phyloP scores from a whole-genome alignment of 805 yeast genomes.

The Metschnikowia chrysomelidarum region DNA sequence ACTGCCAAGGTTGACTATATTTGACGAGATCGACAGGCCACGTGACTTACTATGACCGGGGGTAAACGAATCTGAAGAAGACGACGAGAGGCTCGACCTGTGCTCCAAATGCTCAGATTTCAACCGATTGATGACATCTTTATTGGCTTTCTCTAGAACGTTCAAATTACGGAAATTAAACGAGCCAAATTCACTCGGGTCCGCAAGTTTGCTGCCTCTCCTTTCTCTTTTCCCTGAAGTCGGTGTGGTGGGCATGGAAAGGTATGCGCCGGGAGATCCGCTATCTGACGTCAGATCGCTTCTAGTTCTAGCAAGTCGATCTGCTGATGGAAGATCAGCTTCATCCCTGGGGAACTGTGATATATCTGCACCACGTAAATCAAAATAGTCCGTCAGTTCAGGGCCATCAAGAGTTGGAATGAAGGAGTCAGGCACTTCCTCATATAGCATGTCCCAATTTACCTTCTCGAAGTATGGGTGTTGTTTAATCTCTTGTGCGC shows the following conservation, averaged over 20 bases:
- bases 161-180: conserved; percentile 87
- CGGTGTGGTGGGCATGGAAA: conserved; percentile 21
- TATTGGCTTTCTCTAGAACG: conserved; percentile 89
- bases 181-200: conserved; percentile 82
- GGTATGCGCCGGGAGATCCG: conserved; percentile 17
- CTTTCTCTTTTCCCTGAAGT: conserved; percentile 53
- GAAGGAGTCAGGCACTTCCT: conserved; percentile 69
- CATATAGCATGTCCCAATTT: conserved; percentile 72
- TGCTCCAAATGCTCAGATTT: conserved; percentile 79
- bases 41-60: conserved; percentile 27
- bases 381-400: conserved; percentile 89
- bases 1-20: conserved; percentile 25
- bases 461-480: conserved; percentile 77
- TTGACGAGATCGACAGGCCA: conserved; percentile 32
- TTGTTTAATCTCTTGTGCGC: conserved; percentile 71
- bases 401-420: conserved; percentile 79
- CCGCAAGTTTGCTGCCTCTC: conserved; percentile 69
- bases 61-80: conserved; percentile 47
- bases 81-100: conserved; percentile 46
- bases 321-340: conserved; percentile 16
- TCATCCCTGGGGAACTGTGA: conserved; percentile 56
- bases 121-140: conserved; percentile 84
- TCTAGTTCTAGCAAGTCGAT: conserved; percentile 50
- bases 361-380: conserved; percentile 80
- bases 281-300: conserved; percentile 27